These are phyloP conservation scores for Botrytis galanthina DNA, from an alignment of 2,329 filamentous ascomycete species.

Conservation along the genomic window DNA sequence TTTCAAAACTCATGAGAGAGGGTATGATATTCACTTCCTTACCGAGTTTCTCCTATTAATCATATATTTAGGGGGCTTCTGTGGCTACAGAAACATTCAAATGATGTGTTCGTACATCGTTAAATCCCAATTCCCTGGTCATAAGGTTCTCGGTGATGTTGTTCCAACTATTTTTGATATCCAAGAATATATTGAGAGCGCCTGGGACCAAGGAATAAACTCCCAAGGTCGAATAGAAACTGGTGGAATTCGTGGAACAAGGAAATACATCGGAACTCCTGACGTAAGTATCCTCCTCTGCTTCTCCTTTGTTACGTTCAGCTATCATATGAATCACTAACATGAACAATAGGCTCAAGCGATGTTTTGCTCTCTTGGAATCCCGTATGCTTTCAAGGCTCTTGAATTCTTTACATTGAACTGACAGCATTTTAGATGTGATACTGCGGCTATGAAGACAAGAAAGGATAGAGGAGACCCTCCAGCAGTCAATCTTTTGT, in stretches of 20 bases:
- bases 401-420: background rate
- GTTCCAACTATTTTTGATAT: conserved; percentile 78
- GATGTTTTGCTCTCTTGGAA: conserved; percentile 66
- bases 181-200: conserved; percentile 81
- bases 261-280: conserved; percentile 93
- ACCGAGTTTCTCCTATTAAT: conserved; percentile 10
- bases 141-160: conserved; percentile 56
- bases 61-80: conserved; percentile 68
- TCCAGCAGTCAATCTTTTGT: conserved; percentile 47
- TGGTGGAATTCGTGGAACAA: conserved; percentile 79
- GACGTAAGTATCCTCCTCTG: conserved; percentile 55
- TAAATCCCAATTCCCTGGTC: conserved; percentile 53
- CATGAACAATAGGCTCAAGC: conserved; percentile 63
- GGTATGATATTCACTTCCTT: conserved; percentile 44
- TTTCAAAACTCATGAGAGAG: conserved; percentile 79
- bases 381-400: conserved; percentile 51
- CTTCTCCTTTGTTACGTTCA: background rate
- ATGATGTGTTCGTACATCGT: conserved; percentile 82
- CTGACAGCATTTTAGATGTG: conserved; percentile 48
- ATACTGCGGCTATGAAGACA: conserved; percentile 59
- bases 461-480: conserved; percentile 36
- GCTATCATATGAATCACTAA: background rate
- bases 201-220: conserved; percentile 86
- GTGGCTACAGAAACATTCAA: conserved; percentile 93
- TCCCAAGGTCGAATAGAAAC: conserved; percentile 72